A percentile compares a stretch with the other conserved stretches of the same genome.
phyloP scores from a whole-genome alignment of 2,329 filamentous ascomycete species.

The Colletotrichum plurivorum region DNA sequence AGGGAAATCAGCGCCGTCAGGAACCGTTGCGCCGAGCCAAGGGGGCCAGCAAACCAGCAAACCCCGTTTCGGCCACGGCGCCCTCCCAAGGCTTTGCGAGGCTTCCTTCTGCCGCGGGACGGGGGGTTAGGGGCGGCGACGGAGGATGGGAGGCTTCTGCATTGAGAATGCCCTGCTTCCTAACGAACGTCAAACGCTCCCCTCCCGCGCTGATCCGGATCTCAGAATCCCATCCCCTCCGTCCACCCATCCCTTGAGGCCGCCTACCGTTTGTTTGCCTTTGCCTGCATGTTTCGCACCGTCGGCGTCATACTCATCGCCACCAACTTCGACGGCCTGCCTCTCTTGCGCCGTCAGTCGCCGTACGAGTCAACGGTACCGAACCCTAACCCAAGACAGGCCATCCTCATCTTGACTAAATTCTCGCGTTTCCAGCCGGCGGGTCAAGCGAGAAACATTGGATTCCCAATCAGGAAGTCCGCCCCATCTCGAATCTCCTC shows the following conservation, averaged over 20 bases:
- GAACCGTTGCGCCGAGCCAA: conserved; percentile 23
- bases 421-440: conserved; percentile 22
- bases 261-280: background rate
- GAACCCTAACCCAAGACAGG: background rate
- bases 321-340: background rate
- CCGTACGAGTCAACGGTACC: conserved; percentile 21
- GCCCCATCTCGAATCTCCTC: conserved; percentile 35
- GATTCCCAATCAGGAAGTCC: conserved; percentile 34
- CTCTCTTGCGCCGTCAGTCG: background rate
- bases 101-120: conserved; percentile 17
- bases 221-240: background rate
- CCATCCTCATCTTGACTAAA: conserved; percentile 20
- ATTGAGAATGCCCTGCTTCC: conserved; percentile 24
- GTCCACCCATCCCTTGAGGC: background rate
- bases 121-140: background rate
- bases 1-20: conserved; percentile 1
- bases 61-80: conserved; percentile 24
- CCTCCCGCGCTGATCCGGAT: conserved; percentile 18
- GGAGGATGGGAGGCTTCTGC: conserved; percentile 1
- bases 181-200: conserved; percentile 33
- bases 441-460: conserved; percentile 39
- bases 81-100: conserved; percentile 3
- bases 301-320: too few species aligned
- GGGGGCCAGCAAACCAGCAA: background rate
- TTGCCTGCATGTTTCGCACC: background rate